Percentiles rank a stretch among this genome's conserved stretches.
Evolutionary conservation across 2,329 filamentous ascomycete genomes (phyloP).

Genomic region (Phymatotrichopsis omnivora): DNA sequence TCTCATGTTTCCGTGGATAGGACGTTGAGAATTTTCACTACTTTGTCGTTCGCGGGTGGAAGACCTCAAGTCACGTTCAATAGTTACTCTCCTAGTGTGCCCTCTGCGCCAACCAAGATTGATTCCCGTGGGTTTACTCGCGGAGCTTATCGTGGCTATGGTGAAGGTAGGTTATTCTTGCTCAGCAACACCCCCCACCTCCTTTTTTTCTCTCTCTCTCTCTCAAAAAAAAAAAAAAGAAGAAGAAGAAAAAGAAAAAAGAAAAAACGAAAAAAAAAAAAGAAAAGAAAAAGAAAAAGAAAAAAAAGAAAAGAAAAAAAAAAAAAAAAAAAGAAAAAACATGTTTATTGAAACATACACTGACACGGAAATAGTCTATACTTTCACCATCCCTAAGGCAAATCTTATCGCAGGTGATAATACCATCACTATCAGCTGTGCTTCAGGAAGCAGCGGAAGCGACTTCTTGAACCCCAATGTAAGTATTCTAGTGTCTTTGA

Average conservation of each 20-base stretch:
- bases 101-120: slow-evolving; percentile 50
- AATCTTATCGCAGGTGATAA: slow-evolving; percentile 51
- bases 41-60: slow-evolving; percentile 50
- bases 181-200: no score
- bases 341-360: no score
- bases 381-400: slow-evolving; percentile 49
- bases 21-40: slow-evolving; percentile 56
- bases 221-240: no score
- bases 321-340: no score
- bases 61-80: slow-evolving; percentile 51
- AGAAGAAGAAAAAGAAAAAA: no score
- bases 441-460: slow-evolving; percentile 49
- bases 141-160: slow-evolving; percentile 53
- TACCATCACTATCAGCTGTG: slow-evolving; percentile 50
- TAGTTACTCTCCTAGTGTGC: slow-evolving; percentile 40
- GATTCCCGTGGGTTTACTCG: slow-evolving; percentile 55
- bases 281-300: no score
- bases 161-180: no score
- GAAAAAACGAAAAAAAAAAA: no score
- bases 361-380: no score
- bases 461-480: slow-evolving; percentile 49
- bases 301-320: no score
- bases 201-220: no score
- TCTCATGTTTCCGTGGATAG: slow-evolving; percentile 44
- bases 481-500: slow-evolving; percentile 8